These are phyloP conservation scores for Umbelopsis sp. DNA, from an alignment of 192 early-diverging fungal genomes.

Conservation along the genomic window DNA sequence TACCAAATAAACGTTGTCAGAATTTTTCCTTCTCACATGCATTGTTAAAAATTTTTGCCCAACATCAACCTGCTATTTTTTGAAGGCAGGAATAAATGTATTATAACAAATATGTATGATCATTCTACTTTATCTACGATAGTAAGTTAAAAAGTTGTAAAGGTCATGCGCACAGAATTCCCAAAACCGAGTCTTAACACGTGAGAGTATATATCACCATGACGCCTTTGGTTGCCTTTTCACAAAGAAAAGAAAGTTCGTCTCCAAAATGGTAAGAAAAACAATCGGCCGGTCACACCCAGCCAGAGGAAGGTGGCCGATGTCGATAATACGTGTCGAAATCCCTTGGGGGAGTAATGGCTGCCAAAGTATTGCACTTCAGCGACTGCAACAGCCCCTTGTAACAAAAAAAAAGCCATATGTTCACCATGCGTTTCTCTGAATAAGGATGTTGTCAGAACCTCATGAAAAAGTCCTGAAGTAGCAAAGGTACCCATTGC, in stretches of 20 bases:
- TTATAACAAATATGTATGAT: too few species aligned
- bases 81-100: too few species aligned
- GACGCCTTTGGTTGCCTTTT: background rate
- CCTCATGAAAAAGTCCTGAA: background rate
- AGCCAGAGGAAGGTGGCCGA: constrained; percentile 3
- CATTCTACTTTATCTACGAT: too few species aligned
- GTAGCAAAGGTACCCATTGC: background rate
- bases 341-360: background rate
- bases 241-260: background rate
- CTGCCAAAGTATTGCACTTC: constrained; percentile 4
- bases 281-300: constrained; percentile 4
- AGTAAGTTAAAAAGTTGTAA: too few species aligned
- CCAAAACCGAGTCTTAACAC: too few species aligned
- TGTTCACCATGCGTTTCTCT: constrained; percentile 9
- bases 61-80: too few species aligned
- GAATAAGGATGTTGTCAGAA: background rate
- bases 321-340: background rate
- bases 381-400: background rate
- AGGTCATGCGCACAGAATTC: too few species aligned
- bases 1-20: too few species aligned
- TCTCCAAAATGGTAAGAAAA: constrained; percentile 7
- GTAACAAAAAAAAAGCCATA: constrained; percentile 4
- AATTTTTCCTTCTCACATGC: too few species aligned
- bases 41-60: too few species aligned
- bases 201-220: too few species aligned